These are phyloP conservation scores for Pyrenophora graminea DNA, from an alignment of 2,329 filamentous ascomycete genomes.

Conservation along the genomic window DNA sequence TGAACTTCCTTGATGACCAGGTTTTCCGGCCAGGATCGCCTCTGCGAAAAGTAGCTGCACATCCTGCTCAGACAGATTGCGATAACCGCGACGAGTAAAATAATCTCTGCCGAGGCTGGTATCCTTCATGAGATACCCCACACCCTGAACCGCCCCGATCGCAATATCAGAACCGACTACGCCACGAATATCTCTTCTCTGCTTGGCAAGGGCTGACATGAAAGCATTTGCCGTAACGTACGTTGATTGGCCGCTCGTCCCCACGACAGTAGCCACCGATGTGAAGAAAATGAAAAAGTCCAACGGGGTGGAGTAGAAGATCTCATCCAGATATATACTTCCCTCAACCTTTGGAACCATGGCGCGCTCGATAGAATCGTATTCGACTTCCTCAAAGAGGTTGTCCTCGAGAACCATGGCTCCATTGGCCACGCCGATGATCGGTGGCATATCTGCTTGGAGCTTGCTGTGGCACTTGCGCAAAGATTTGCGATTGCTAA, in stretches of 20 bases:
- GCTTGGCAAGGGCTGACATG: conserved; percentile 46
- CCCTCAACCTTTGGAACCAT: conserved; percentile 22
- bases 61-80: too few species aligned
- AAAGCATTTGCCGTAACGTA: conserved; percentile 52
- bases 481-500: too few species aligned
- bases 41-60: too few species aligned
- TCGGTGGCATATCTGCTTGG: too few species aligned
- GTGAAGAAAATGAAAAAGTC: conserved; percentile 39
- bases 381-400: conserved; percentile 17
- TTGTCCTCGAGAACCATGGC: conserved; percentile 19
- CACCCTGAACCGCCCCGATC: neutral
- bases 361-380: conserved; percentile 1
- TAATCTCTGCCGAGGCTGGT: too few species aligned
- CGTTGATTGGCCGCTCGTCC: conserved; percentile 48
- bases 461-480: too few species aligned
- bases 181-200: conserved; percentile 44
- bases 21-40: too few species aligned
- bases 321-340: conserved; percentile 19
- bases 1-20: too few species aligned
- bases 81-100: too few species aligned
- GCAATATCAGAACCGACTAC: neutral
- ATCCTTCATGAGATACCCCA: conserved; percentile 11
- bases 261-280: conserved; percentile 24
- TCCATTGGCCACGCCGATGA: conserved; percentile 4
- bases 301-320: conserved; percentile 1